Conservation (phyloP, 1,284 basidiomycete species). For the Cystodermella granulosa region DNA sequence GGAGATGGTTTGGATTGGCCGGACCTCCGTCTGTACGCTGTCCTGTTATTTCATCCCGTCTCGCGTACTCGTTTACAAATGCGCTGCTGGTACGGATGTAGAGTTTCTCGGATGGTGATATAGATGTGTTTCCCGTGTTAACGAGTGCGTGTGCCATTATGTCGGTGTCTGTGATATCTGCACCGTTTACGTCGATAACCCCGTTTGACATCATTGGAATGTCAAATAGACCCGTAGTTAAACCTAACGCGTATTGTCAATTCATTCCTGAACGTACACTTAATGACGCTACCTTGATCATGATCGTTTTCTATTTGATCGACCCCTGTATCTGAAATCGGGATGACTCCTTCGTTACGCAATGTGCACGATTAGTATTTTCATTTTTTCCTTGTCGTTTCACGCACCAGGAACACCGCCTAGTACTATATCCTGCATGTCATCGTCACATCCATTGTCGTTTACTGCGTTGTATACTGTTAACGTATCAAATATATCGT, state of each 20-base stretch:
- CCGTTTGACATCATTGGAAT: constrained; percentile 15
- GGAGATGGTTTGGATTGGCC: neutral
- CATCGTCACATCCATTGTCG: too few relatives aligned
- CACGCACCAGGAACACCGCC: too few relatives aligned
- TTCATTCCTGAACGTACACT: neutral
- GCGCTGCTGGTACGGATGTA: neutral
- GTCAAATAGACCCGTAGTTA: neutral
- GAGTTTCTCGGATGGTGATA: neutral
- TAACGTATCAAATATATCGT: too few relatives aligned
- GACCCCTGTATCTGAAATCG: too few relatives aligned
- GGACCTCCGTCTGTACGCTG: neutral
- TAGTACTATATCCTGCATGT: too few relatives aligned
- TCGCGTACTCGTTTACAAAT: neutral
- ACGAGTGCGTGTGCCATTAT: constrained; percentile 15
- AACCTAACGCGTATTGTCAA: neutral
- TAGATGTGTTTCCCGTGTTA: constrained; percentile 8
- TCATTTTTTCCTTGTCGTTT: too few relatives aligned
- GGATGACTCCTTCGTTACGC: too few relatives aligned
- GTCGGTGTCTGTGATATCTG: constrained; percentile 11
- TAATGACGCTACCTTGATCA: too few relatives aligned
- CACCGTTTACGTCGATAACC: constrained; percentile 17
- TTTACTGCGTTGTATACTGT: too few relatives aligned
- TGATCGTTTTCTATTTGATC: too few relatives aligned
- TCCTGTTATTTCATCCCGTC: neutral
- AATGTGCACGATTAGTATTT: too few relatives aligned